Evolutionary conservation across 2,329 filamentous ascomycete genomes (phyloP), one percentile per base, ranked within the genome.

Genomic region (Colletotrichum gloeosporioides): DNA sequence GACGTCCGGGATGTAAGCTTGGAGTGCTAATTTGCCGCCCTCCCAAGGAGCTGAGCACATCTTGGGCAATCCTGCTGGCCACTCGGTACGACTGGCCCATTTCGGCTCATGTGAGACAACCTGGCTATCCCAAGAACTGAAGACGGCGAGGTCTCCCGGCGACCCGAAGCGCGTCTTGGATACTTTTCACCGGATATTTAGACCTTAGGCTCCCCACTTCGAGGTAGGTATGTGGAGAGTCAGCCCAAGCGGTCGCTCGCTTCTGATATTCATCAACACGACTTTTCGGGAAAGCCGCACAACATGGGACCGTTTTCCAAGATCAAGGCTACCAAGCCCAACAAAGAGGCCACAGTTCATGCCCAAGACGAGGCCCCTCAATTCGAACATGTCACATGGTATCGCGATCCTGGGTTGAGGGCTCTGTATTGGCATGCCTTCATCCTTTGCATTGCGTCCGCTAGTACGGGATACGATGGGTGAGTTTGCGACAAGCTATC

Each of bases 401-500:
- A 80, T 65, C 88, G 86, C 78, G 89, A 91, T 29, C 87, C 89
- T 18, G 89, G 89, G 53, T 85, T 92, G 79, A 84, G 90, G 80
- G 88, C 88, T 83, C 85, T 92, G 10, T 91, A 91, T 84, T 88
- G 89, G 79, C 90, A 87, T 79, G 86, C 86, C 66, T 82, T 88
- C 78, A 82, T 90, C 69, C 87, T 90, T 69, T 90, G 87, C 79
- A 83, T 91, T 78, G 89, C 88, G 64, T 91, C 90, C 32, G 90
- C 90, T 16, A 91, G 90, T 34, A 91, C 89, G 44, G 88, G 89
- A 79, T 90, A 90, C 82, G 88, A 90, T 87, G 88, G 88, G 89
- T 90, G 84, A 76, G 85, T 72, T 44, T n/a, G 13, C 25, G 31
- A 34, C 10, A 12, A 2, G 7, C 27, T n/a, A 13, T 25, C 6